Evolutionary conservation across 805 yeast species (phyloP), one percentile per base, ranked within the genome.

Genomic region (Wickerhamiella dianesei): DNA sequence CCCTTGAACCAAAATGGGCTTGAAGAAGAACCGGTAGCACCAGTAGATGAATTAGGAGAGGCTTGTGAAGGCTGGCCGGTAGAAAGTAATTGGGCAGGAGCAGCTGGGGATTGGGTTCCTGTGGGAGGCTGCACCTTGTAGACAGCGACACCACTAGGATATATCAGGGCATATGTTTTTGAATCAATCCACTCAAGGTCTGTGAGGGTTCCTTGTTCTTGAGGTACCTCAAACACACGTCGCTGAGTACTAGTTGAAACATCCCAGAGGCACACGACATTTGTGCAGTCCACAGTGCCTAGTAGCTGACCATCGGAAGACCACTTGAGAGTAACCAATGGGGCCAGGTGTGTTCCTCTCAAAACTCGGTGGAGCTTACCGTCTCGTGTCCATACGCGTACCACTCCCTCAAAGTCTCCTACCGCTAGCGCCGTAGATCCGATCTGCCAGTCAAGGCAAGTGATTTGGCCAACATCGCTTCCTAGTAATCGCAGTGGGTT

Each of bases 141-240:
- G 1, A 85, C 76, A 19, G 72, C 60, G 8, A 84, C 73, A 4
- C 75, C 46, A 19, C 44, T 39, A 2, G 68, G 56, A 0, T 83
- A 80, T 0, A 94, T 80, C n/a, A 81, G 63, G 2, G 84, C 83
- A 61, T 82, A 82, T 53, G 77, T 82, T 46, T 65, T 62, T 32
- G 74, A 74, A 54, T 77, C 83, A 14, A 87, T 67, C 95, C 95
- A 86, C 51, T 79, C 76, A 3, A 80, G 75, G 50, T 76, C 83
- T 25, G 43, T 44, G 9, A 44, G 44, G 25, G 37, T 37, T 35
- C 43, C 25, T 12, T 21, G 37, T 19, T 50, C 47, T 4, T 45
- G 46, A 6, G 52, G 14, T 17, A 41, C 51, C 37, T 48, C 53
- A 44, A 49, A 46, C 9, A 42, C 43, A 21, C 53, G 60, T 25